Evolutionary conservation across 2,329 filamentous ascomycete genomes (phyloP), one percentile per base, ranked within the genome.

Genomic region (Lecanicillium sp.): DNA sequence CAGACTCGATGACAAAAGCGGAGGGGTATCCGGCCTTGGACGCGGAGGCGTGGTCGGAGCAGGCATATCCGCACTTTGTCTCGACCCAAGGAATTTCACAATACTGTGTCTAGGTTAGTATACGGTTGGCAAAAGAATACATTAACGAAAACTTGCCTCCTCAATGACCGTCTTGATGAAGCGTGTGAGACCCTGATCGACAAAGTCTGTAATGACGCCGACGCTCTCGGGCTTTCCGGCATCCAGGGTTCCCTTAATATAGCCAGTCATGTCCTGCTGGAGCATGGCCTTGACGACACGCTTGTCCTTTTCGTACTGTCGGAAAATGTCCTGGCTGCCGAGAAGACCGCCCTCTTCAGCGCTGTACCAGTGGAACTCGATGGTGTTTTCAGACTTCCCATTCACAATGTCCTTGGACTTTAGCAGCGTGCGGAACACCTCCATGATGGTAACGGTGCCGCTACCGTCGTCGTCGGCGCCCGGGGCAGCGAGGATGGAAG

Each of bases 261-360:
- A 95, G 14, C 90, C 90, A 2, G 87, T 94, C 90, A 96, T 96
- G 62, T 96, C 90, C 63, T 96, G 90, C 67, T 96, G 90, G 39
- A 96, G 75, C 92, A 96, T 96, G 25, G 90, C 90, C 65, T 90
- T 94, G 59, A 96, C 73, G 48, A 90, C 79, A 18, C 81, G 75
- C 22, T 74, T 72, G 16, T 75, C 63, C 57, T 80, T 78, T 61
- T 85, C 80, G 55, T 96, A 96, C 7, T 75, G 66, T 36, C 75
- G 72, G 68, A 95, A 96, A 58, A 96, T 85, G 39, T 85, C 89
- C 59, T 95, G 88, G 52, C 83, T 90, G 43, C 88, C 88, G 4
- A 94, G 73, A 33, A 95, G 70, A 25, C 89, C 88, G 36, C 83
- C 87, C 60, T 95, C 88, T 59, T 95, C 88, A 9, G 86, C 88